Evolutionary conservation across 495 filamentous ascomycete species (phyloP).

Genomic region (Cryomyces antarcticus): DNA sequence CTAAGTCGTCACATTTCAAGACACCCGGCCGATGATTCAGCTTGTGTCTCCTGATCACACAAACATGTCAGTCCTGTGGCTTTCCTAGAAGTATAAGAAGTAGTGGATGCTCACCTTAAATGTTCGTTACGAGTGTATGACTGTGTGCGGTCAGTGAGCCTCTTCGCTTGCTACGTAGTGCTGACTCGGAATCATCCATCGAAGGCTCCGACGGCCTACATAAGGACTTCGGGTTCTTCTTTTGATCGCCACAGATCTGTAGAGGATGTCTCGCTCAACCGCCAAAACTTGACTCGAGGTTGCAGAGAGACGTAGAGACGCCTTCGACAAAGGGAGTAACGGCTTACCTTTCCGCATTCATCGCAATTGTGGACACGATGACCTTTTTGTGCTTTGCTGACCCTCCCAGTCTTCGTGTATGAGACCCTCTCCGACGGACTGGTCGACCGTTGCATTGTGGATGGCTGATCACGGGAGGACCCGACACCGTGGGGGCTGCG

Average conservation of each 20-base stretch:
- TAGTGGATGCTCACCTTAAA: constrained; percentile 33
- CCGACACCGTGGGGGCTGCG: background rate
- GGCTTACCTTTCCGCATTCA: constrained; percentile 19
- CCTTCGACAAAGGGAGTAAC: background rate
- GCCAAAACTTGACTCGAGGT: background rate
- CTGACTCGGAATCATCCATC: background rate
- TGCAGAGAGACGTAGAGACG: background rate
- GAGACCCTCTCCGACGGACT: constrained; percentile 4
- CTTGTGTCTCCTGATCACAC: constrained; percentile 47
- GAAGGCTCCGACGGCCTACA: background rate
- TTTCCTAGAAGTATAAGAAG: background rate
- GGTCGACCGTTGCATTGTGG: background rate
- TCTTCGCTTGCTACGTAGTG: background rate
- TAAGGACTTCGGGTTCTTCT: background rate
- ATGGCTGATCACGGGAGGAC: background rate
- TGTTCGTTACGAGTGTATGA: constrained; percentile 62
- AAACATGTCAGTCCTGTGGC: background rate
- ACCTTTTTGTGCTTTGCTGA: constrained; percentile 23
- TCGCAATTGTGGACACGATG: constrained; percentile 18
- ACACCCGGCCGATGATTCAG: constrained; percentile 56
- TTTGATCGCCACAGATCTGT: background rate
- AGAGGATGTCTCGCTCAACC: too few species aligned
- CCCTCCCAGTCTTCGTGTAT: constrained; percentile 19
- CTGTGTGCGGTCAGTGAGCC: constrained; percentile 4
- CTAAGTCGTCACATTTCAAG: constrained; percentile 35